phyloP scores from a whole-genome alignment of 2,329 filamentous ascomycete genomes.

The Orbilia ellipsospora region DNA sequence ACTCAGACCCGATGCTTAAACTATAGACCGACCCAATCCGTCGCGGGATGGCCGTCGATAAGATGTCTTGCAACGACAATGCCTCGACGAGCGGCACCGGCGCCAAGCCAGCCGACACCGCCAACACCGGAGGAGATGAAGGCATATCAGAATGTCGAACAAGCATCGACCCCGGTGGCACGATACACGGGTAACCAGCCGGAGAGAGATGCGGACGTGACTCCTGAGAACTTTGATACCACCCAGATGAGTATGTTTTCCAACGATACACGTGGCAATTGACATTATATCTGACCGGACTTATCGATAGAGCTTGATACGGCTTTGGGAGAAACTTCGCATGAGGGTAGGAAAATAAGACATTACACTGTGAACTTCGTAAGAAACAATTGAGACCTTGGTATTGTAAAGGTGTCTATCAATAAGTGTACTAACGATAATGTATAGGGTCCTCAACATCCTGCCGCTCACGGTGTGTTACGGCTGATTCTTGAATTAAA shows the following conservation, averaged over 20 bases:
- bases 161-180: constrained; percentile 45
- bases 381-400: constrained; percentile 23
- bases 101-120: no score
- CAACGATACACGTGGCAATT: constrained; percentile 63
- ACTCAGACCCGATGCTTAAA: constrained; percentile 45
- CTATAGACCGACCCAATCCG: constrained; percentile 19
- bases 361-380: constrained; percentile 99
- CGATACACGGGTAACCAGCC: constrained; percentile 35
- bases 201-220: constrained; percentile 22
- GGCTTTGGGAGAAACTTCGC: constrained; percentile 63
- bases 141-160: constrained; percentile 10
- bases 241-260: constrained; percentile 64
- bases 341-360: constrained; percentile 82
- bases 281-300: constrained; percentile 60
- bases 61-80: constrained; percentile 51
- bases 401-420: no score
- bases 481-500: constrained; percentile 97
- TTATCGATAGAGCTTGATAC: constrained; percentile 60
- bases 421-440: not conserved
- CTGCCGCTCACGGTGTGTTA: constrained; percentile 96
- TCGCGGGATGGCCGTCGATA: constrained; percentile 31
- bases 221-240: constrained; percentile 60
- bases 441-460: constrained; percentile 84
- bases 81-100: constrained; percentile 39
- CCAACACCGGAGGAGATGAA: constrained; percentile 9